Evolutionary conservation across 106 monocot genomes (phyloP).

Genomic region (Platanthera guangdongensis): DNA sequence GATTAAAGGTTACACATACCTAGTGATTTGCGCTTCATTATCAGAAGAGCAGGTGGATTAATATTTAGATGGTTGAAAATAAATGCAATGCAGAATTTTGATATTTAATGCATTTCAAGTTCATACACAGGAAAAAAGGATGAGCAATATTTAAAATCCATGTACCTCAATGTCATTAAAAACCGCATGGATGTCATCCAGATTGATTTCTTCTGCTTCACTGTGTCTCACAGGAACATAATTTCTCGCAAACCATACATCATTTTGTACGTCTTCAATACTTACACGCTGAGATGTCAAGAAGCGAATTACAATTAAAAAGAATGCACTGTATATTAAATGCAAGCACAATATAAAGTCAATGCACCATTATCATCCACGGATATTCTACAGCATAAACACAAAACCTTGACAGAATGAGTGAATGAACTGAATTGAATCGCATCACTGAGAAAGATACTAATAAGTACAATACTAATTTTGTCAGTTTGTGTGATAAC

Average conservation of each 20-base stretch:
- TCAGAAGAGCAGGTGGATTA: not conserved
- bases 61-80: not conserved
- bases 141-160: not conserved
- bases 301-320: not conserved
- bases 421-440: not conserved
- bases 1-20: not conserved
- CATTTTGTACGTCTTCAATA: constrained; percentile 64
- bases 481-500: not conserved
- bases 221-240: constrained; percentile 48
- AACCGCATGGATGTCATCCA: constrained; percentile 81
- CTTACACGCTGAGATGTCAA: constrained; percentile 47
- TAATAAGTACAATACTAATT: not conserved
- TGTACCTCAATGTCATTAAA: constrained; percentile 85
- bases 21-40: not conserved
- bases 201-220: constrained; percentile 62
- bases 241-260: constrained; percentile 62
- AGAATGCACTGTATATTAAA: not conserved
- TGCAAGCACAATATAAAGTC: not conserved
- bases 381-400: not conserved
- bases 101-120: not conserved
- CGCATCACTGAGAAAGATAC: not conserved
- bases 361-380: not conserved
- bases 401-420: not conserved
- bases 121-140: not conserved
- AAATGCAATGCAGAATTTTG: not conserved